These are phyloP conservation scores for Mucor circinelloides DNA, from an alignment of 371 early-diverging fungal genomes.

Conservation along the genomic window DNA sequence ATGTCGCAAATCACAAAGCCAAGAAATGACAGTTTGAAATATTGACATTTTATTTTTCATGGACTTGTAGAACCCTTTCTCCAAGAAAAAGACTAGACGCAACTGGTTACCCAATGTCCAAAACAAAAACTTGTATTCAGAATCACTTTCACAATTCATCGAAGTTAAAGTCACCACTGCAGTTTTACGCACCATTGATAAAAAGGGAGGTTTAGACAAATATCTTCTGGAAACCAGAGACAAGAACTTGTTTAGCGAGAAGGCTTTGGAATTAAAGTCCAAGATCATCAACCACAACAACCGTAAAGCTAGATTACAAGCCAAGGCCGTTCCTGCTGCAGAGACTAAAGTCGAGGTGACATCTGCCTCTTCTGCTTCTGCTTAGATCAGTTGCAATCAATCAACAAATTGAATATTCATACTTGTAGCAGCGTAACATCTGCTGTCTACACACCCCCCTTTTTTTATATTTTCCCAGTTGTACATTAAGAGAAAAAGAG, in stretches of 20 bases:
- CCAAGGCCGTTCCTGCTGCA: background rate
- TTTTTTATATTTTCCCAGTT: background rate
- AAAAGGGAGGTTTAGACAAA: conserved; percentile 85
- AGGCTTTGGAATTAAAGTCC: conserved; percentile 40
- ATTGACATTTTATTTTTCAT: background rate
- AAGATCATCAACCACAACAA: conserved; percentile 22
- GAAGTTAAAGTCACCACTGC: conserved; percentile 71
- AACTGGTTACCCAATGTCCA: conserved; percentile 85
- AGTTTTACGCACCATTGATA: conserved; percentile 80
- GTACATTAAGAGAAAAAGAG: conserved; percentile 1
- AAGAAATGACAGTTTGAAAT: no score
- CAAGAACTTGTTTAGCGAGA: conserved; percentile 60
- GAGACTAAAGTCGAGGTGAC: background rate
- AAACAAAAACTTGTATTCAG: conserved; percentile 71
- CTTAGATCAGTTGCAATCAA: background rate
- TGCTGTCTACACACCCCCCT: background rate
- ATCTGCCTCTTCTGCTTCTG: background rate
- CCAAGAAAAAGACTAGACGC: conserved; percentile 80
- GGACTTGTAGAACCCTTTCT: conserved; percentile 58
- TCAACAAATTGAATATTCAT: background rate
- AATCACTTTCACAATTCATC: conserved; percentile 59
- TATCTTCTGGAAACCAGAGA: conserved; percentile 75
- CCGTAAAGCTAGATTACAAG: conserved; percentile 4
- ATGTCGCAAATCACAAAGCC: background rate
- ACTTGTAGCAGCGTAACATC: background rate